Base-by-base conservation (phyloP, 352 stramenopile species). In the Pythium chondricola region DNA sequence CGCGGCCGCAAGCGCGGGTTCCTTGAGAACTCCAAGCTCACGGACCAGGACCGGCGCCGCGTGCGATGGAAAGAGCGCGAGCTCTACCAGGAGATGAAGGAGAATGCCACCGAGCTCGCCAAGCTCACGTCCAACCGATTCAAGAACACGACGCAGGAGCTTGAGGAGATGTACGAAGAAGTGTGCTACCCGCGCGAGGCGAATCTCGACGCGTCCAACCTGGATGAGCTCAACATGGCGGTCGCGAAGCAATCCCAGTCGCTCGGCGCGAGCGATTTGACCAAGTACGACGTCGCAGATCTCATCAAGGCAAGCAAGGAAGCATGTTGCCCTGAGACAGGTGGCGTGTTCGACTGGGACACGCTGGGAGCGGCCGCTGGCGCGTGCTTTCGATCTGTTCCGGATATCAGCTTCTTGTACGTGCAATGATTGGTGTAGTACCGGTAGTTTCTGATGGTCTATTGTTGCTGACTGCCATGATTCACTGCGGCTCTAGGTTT, bases 111-210 rank as follows among this genome's bases (percentile, higher is more conserved):
- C 10, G 80, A 92, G 22, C 57, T 88, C 32, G 74, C 76, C 25
- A 81, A 79, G 47, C 57, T 92, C 37, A 65, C 65, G 43, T 85
- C 71, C 38, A 65, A 69, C 29, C 65, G 45, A 22, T 92, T 92
- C 52, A 49, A 74, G 26, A 50, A 56, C 16, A 85, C 82, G 27
- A 84, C 75, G 31, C 45, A 74, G 32, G 56, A 85, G 63, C 56
- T 92, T 17, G 67, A 92, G 43, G 48, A 81, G 24, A 83, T 92
- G 63, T 92, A 88, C 61, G 74, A 85, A 36, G 65, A 67, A 37
- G 78, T 92, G 32, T 86, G 76, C 53, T 92, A 89, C 56, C 77
- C 80, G 29, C 74, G 80, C 6, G 80, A 92, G 43, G 80, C 80
- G 39, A 92, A 92, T 52, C 45, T 92, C 41, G 80, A 92, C 43